Conservation (phyloP, 495 filamentous ascomycete species). For the Penicillium steckii region DNA sequence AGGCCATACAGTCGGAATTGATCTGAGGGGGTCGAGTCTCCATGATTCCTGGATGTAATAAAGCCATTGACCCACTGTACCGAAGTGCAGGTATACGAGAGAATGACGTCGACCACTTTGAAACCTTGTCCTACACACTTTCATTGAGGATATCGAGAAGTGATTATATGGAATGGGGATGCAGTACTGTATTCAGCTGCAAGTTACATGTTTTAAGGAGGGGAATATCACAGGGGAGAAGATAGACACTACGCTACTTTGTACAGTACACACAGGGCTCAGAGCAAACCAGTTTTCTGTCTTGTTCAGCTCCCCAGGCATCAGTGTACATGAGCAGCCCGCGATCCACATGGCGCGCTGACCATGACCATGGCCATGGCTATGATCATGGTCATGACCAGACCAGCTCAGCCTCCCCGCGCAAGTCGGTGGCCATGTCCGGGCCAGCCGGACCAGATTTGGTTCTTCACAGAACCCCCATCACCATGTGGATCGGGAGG, state of each 20-base stretch:
- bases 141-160: neutral
- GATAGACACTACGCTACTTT: too few species aligned
- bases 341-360: conserved; percentile 18
- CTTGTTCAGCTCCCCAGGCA: conserved; percentile 2
- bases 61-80: conserved; percentile 16
- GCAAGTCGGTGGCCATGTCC: conserved; percentile 18
- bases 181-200: neutral
- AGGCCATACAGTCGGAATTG: conserved; percentile 29
- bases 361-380: too few species aligned
- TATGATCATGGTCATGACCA: too few species aligned
- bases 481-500: too few species aligned
- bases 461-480: conserved; percentile 10
- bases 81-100: conserved; percentile 29
- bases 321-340: conserved; percentile 9
- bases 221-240: neutral
- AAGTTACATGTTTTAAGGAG: neutral
- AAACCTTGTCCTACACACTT: conserved; percentile 5
- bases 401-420: neutral
- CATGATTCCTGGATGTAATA: conserved; percentile 4
- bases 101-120: conserved; percentile 31
- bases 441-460: conserved; percentile 21
- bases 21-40: conserved; percentile 18
- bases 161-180: neutral
- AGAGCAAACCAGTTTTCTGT: too few species aligned
- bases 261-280: too few species aligned